Conservation (phyloP, 176 grass and related monocot genomes). For the Otatea glauca region DNA sequence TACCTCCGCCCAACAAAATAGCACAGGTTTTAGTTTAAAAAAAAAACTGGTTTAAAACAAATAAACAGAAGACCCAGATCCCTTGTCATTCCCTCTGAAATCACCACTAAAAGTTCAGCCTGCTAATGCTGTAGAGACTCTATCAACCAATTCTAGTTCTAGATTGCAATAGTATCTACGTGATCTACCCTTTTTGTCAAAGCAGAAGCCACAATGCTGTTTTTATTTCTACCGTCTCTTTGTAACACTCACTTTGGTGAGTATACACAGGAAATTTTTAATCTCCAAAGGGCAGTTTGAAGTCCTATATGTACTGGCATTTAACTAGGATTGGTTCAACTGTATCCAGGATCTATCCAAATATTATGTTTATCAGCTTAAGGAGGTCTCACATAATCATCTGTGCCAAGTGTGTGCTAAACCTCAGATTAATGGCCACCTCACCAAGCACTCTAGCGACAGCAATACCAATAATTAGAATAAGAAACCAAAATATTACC, state of each 20-base stretch:
- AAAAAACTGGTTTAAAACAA: no score
- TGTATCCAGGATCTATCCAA: constrained; percentile 5
- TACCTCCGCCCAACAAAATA: no score
- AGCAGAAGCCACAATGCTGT: no score
- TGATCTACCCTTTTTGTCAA: no score
- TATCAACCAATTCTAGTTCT: background rate
- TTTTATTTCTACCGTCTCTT: no score
- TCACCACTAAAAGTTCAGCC: background rate
- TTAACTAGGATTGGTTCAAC: background rate
- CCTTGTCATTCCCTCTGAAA: background rate
- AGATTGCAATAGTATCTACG: background rate
- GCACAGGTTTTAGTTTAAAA: no score
- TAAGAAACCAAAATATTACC: no score
- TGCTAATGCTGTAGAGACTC: background rate
- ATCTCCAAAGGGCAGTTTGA: no score
- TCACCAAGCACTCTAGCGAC: background rate
- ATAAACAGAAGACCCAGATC: no score
- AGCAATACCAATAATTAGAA: background rate
- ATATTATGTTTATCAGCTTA: constrained; percentile 20
- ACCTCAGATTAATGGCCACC: background rate
- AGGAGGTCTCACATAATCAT: background rate
- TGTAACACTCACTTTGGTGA: background rate
- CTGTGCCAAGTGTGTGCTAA: background rate
- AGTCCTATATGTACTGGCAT: no score
- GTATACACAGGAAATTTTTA: background rate